phyloP scores from a whole-genome alignment of 768 basidiomycete genomes.

The Pisolithus tinctorius region DNA sequence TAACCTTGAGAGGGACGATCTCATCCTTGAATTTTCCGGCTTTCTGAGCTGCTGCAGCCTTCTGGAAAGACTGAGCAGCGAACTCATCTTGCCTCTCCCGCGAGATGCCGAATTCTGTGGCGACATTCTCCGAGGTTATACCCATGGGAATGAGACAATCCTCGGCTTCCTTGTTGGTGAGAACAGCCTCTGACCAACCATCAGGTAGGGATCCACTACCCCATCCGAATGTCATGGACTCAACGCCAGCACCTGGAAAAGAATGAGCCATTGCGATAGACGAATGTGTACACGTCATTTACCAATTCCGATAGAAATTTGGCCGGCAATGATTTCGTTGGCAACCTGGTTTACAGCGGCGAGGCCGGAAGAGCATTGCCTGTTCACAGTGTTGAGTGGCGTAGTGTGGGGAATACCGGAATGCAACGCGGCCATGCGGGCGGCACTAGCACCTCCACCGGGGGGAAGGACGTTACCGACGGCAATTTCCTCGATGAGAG shows the following conservation, averaged over 20 bases:
- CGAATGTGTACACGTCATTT: constrained; percentile 17
- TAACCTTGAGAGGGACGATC: constrained; percentile 74
- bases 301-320: constrained; percentile 91
- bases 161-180: constrained; percentile 59
- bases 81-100: constrained; percentile 77
- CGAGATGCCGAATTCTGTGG: constrained; percentile 65
- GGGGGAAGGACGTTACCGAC: constrained; percentile 89
- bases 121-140: constrained; percentile 90
- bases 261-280: constrained; percentile 4
- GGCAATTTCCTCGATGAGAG: constrained; percentile 75
- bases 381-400: constrained; percentile 77
- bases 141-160: constrained; percentile 90
- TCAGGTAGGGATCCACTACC: constrained; percentile 52
- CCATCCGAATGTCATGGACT: constrained; percentile 83
- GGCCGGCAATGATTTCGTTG: constrained; percentile 67
- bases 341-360: constrained; percentile 80
- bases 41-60: constrained; percentile 75
- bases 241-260: constrained; percentile 69
- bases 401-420: constrained; percentile 78
- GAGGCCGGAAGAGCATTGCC: constrained; percentile 87
- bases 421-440: constrained; percentile 85
- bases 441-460: constrained; percentile 54
- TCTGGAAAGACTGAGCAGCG: constrained; percentile 78
- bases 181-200: constrained; percentile 57
- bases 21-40: constrained; percentile 78